Evolutionary conservation across 2,329 filamentous ascomycete species (phyloP).

Genomic region (Aspergillus sp.): DNA sequence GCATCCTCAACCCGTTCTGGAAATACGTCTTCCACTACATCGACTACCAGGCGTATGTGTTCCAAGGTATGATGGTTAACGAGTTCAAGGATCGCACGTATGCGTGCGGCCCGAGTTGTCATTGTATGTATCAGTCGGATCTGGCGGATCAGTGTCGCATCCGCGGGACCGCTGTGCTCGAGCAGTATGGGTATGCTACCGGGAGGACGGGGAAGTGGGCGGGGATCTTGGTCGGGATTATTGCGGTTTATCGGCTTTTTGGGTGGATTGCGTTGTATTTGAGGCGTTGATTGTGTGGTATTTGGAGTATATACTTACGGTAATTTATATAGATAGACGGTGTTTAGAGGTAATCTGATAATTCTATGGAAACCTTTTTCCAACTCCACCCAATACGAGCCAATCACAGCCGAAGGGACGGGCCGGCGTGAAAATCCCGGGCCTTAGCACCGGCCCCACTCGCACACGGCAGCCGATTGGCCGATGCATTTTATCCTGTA

Average conservation of each 20-base stretch:
- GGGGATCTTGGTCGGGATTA: slow-evolving; percentile 69
- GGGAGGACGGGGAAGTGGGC: slow-evolving; percentile 59
- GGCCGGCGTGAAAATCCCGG: no score
- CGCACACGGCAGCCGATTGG: no score
- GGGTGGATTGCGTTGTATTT: slow-evolving; percentile 52
- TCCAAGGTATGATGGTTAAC: slow-evolving; percentile 89
- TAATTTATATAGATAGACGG: no score
- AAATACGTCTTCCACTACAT: slow-evolving; percentile 82
- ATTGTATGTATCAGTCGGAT: slow-evolving; percentile 62
- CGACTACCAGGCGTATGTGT: slow-evolving; percentile 79
- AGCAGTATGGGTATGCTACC: slow-evolving; percentile 58
- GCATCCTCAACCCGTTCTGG: slow-evolving; percentile 71
- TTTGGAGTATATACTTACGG: no score
- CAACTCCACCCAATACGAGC: no score
- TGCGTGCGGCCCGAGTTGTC: slow-evolving; percentile 49
- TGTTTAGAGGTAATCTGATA: no score
- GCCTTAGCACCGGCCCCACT: no score
- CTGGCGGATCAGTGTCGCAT: slow-evolving; percentile 59
- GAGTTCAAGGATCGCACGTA: slow-evolving; percentile 63
- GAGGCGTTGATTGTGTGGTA: slow-evolving; percentile 3
- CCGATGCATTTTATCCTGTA: no score
- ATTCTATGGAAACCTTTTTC: no score
- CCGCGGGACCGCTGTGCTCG: slow-evolving; percentile 59
- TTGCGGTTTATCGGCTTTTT: slow-evolving; percentile 60
- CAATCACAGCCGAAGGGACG: no score